Evolutionary conservation across 202 grass and related monocot genomes (phyloP), one percentile per base, ranked within the genome.

Genomic region (Eragrostis tef): DNA sequence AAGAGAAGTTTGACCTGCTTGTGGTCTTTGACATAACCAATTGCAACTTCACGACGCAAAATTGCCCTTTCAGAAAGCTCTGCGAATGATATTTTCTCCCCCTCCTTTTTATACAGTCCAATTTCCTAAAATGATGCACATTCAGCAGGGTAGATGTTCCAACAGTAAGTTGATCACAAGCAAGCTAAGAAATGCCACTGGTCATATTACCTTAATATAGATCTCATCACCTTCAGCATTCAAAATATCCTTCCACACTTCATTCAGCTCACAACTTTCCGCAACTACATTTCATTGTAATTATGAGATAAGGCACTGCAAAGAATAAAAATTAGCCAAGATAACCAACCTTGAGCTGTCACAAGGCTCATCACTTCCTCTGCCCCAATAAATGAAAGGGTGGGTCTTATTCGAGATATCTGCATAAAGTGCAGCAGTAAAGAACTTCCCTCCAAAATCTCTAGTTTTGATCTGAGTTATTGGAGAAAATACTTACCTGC

Each of bases 321-420:
- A 34, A 61, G 25, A 68, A 83, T 83, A 63, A 44, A 61, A 87
- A 79, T 67, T 27, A 34, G 66, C 20, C 56, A 79, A 61, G 64
- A 79, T 6, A 81, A 67, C 86, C 29, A 88, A 98, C 95, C 95
- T 90, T 98, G 92, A 64, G 95, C 95, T 22, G 92, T 98, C 62
- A 98, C 95, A 71, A 89, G 90, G 78, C 95, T 95, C 92, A 95
- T 95, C 67, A 98, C 83, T 93, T 98, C 90, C 87, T 98, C 95
- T 58, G 95, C 82, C 48, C 95, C 92, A 83, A 98, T 88, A 84
- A 98, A 98, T 64, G 80, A 95, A 87, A 98, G 92, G 41, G 86
- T 81, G n/a, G 95, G 88, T 79, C 87, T 98, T 88, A 89, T 94
- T 95, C 74, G 93, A 82, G 95, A 95, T 78, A 98, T 95, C 92